Evolutionary conservation across 2,329 filamentous ascomycete species (phyloP).

Genomic region (Colletotrichum tropicicola): DNA sequence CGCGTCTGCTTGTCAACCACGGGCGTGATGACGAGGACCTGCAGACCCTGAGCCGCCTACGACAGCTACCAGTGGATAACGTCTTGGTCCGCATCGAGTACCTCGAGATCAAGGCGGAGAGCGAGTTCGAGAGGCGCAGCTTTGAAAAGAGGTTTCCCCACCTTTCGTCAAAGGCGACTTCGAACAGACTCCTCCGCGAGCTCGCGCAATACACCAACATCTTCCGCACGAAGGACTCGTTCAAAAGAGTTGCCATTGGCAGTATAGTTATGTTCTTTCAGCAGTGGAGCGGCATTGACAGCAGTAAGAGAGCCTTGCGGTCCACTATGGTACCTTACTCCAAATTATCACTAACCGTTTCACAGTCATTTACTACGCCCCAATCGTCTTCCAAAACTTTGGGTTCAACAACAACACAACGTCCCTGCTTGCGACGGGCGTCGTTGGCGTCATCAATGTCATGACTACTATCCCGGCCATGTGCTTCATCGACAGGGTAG

Average conservation of each 20-base stretch:
- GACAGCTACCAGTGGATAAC: constrained; percentile 41
- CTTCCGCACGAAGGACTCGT: constrained; percentile 37
- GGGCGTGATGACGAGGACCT: constrained; percentile 40
- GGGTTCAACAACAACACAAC: constrained; percentile 52
- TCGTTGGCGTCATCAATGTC: constrained; percentile 64
- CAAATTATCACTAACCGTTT: too few species aligned
- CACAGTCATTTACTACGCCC: constrained; percentile 57
- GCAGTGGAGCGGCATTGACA: constrained; percentile 48
- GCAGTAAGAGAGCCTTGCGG: too few species aligned
- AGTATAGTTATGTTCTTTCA: constrained; percentile 65
- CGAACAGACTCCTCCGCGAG: constrained; percentile 43
- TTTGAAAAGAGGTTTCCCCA: constrained; percentile 41
- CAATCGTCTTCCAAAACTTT: constrained; percentile 53
- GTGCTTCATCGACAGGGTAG: constrained; percentile 47
- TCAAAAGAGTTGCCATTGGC: constrained; percentile 60
- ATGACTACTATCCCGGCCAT: constrained; percentile 48
- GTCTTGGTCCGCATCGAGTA: constrained; percentile 41
- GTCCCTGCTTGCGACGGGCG: constrained; percentile 62
- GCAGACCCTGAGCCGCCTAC: constrained; percentile 39
- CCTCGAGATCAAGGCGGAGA: constrained; percentile 45
- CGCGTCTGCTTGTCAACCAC: neutral
- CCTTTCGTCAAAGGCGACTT: constrained; percentile 44
- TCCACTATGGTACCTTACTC: too few species aligned
- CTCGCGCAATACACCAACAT: constrained; percentile 41
- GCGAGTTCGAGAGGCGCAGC: constrained; percentile 43